Evolutionary conservation across 345 rosid species (phyloP).

Genomic region (Adansonia digitata): DNA sequence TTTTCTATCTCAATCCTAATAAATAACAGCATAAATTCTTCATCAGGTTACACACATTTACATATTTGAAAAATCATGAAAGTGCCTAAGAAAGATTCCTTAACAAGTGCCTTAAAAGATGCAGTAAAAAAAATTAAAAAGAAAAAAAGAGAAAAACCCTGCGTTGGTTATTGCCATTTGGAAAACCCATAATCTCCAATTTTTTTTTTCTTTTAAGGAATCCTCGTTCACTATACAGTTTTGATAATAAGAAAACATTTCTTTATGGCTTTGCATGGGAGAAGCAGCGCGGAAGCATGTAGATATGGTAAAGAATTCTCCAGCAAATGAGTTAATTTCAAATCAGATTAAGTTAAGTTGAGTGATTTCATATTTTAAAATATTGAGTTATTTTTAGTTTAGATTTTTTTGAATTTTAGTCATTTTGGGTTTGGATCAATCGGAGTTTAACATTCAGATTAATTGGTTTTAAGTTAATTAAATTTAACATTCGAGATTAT

Average conservation of each 20-base stretch:
- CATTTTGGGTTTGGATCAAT: no score
- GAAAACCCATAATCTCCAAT: not conserved
- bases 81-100: constrained; percentile 13
- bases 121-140: no score
- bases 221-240: not conserved
- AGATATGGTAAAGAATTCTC: not conserved
- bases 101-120: not conserved
- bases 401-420: no score
- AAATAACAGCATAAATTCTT: not conserved
- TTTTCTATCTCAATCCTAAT: not conserved
- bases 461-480: no score
- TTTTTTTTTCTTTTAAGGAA: not conserved
- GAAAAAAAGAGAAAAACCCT: not conserved
- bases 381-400: no score
- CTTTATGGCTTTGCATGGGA: constrained; percentile 29
- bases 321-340: no score
- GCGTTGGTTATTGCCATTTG: not conserved
- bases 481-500: no score
- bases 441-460: no score
- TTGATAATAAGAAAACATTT: not conserved
- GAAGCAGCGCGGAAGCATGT: constrained; percentile 11
- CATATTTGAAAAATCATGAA: not conserved
- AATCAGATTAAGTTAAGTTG: no score
- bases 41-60: not conserved
- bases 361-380: no score